phyloP scores from a whole-genome alignment of 2,329 filamentous ascomycete species.

The Trichoderma sp. region DNA sequence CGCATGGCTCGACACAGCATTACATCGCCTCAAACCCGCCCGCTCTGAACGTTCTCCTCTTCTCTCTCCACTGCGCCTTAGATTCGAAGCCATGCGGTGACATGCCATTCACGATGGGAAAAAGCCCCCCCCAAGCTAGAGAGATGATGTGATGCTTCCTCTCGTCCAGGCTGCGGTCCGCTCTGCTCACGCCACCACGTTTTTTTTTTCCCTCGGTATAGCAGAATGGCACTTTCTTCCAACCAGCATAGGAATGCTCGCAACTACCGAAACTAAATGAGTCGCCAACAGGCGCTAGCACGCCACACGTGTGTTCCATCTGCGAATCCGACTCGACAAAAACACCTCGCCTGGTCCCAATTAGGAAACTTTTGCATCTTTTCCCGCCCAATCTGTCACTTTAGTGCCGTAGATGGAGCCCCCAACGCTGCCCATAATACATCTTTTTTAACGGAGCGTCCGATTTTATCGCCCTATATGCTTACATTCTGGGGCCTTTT shows the following conservation, averaged over 20 bases:
- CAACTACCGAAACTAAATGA: neutral
- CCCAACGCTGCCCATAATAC: neutral
- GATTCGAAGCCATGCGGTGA: neutral
- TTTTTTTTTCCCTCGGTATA: neutral
- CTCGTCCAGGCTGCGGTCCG: neutral
- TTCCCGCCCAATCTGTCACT: neutral
- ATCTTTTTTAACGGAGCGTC: constrained; percentile 4
- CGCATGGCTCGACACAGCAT: neutral
- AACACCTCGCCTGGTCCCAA: neutral
- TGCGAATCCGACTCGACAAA: constrained; percentile 1
- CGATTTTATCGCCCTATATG: constrained; percentile 10
- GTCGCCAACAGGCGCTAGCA: neutral
- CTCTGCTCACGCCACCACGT: neutral
- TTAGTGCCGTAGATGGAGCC: constrained; percentile 2
- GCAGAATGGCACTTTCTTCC: neutral
- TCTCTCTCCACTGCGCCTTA: neutral
- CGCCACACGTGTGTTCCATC: neutral
- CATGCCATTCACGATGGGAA: neutral
- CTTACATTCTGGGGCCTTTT: constrained; percentile 11
- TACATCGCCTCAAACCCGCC: neutral
- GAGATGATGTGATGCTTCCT: neutral
- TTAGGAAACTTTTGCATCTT: neutral
- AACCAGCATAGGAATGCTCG: neutral
- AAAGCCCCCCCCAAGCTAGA: neutral
- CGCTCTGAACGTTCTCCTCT: neutral